Percentiles rank a stretch among this genome's conserved stretches.
Conservation (phyloP, 495 filamentous ascomycete genomes). For the Aspergillus conjunctus region DNA sequence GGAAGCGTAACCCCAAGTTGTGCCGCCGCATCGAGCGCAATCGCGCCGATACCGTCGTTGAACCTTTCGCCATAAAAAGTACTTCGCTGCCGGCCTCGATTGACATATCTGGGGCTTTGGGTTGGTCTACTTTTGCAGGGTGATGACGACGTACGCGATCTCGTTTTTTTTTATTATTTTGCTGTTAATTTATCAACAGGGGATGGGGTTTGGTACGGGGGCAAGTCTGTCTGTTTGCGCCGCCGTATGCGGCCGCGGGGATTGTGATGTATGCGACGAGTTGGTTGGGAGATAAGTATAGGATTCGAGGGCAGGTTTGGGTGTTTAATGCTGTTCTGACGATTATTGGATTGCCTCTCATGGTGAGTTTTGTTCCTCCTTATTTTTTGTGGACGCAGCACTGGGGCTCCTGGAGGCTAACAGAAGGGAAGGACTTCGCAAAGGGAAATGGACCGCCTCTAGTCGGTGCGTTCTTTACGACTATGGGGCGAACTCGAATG, state of each 20-base stretch:
- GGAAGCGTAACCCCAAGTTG: slow-evolving; percentile 27
- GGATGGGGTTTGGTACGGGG: slow-evolving; percentile 50
- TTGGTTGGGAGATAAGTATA: slow-evolving; percentile 51
- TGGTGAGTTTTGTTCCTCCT: slow-evolving; percentile 15
- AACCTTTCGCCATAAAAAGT: slow-evolving; percentile 37
- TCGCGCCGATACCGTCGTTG: slow-evolving; percentile 34
- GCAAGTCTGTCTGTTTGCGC: slow-evolving; percentile 48
- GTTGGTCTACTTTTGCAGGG: slow-evolving; percentile 47
- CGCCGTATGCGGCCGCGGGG: slow-evolving; percentile 42
- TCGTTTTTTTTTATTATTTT: slow-evolving; percentile 58
- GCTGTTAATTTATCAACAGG: slow-evolving; percentile 49
- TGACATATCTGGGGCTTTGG: slow-evolving; percentile 44
- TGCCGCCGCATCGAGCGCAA: slow-evolving; percentile 40
- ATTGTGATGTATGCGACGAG: slow-evolving; percentile 40
- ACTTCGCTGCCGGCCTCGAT: slow-evolving; percentile 31
- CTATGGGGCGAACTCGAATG: slow-evolving; percentile 57
- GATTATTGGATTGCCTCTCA: slow-evolving; percentile 46
- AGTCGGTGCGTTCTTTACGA: slow-evolving; percentile 62
- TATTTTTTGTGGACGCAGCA: too few relatives aligned
- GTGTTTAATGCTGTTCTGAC: slow-evolving; percentile 47
- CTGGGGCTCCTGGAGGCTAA: too few relatives aligned
- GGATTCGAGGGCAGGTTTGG: slow-evolving; percentile 52
- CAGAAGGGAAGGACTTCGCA: slow-evolving; percentile 41
- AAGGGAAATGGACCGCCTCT: slow-evolving; percentile 48
- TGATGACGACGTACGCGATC: slow-evolving; percentile 50